These are phyloP conservation scores for Martiniozyma asiatica DNA, from an alignment of 1,139 yeast genomes.

Conservation along the genomic window DNA sequence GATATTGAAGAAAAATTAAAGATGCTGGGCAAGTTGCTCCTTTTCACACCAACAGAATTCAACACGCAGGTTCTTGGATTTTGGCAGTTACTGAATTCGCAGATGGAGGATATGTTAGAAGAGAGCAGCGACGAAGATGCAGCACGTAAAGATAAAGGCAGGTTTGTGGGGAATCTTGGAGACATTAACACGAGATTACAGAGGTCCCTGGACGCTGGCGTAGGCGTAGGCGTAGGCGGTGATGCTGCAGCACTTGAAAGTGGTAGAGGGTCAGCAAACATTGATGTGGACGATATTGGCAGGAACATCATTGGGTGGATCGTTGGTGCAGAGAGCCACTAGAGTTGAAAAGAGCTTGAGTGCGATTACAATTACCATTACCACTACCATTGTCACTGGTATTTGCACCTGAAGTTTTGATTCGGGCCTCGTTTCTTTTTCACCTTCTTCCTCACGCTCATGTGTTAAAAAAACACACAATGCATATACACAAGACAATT, in stretches of 20 bases:
- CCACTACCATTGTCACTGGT: too few species aligned
- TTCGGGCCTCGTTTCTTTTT: too few species aligned
- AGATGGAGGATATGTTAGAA: conserved; percentile 8
- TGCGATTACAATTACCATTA: too few species aligned
- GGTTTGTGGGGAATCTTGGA: conserved; percentile 3
- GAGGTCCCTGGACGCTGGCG: conserved; percentile 18
- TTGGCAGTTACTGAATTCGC: conserved; percentile 27
- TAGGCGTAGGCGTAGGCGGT: too few species aligned
- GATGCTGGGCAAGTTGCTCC: conserved; percentile 34
- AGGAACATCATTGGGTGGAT: conserved; percentile 23
- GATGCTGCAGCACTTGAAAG: too few species aligned
- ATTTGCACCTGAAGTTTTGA: too few species aligned
- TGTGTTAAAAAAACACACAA: too few species aligned
- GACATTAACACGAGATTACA: conserved; percentile 18
- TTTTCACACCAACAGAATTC: conserved; percentile 30
- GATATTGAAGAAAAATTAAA: conserved; percentile 32
- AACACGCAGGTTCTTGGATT: conserved; percentile 28
- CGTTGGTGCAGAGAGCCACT: conserved; percentile 23
- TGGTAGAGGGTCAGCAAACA: conserved; percentile 14
- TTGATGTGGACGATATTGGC: conserved; percentile 17
- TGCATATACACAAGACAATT: too few species aligned
- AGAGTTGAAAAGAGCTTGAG: too few species aligned
- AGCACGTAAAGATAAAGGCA: neutral
- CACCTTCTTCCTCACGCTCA: too few species aligned
- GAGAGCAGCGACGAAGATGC: conserved; percentile 12